Conservation (phyloP, 495 filamentous ascomycete genomes). For the Lophiotrema nucula region DNA sequence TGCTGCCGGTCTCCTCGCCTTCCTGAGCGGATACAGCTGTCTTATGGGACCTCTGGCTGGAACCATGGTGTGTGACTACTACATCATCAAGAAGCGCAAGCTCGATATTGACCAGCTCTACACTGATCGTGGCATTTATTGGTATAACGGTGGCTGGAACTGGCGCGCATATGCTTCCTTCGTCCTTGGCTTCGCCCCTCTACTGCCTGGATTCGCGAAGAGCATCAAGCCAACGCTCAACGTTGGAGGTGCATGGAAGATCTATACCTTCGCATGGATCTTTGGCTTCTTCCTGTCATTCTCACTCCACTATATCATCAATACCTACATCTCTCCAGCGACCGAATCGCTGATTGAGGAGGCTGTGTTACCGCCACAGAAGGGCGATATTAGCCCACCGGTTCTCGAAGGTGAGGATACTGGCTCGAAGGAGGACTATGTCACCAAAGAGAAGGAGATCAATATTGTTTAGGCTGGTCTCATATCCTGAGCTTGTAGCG, state of each 20-base stretch:
- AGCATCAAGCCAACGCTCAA: constrained; percentile 36
- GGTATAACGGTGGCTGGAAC: constrained; percentile 47
- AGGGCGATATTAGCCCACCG: constrained; percentile 35
- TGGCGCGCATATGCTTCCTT: constrained; percentile 45
- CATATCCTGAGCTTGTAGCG: too few relatives aligned
- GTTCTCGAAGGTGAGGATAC: constrained; percentile 27
- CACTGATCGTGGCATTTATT: constrained; percentile 45
- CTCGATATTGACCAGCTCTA: constrained; percentile 45
- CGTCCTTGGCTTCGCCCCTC: constrained; percentile 44
- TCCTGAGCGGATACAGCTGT: constrained; percentile 49
- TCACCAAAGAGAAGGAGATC: constrained; percentile 30
- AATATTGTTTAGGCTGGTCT: constrained; percentile 17
- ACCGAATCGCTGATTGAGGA: constrained; percentile 41
- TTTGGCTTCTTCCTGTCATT: constrained; percentile 42
- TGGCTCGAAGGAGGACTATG: constrained; percentile 17
- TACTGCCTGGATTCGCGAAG: constrained; percentile 45
- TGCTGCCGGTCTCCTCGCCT: constrained; percentile 46
- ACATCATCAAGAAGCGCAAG: constrained; percentile 41
- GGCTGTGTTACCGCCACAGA: constrained; percentile 45
- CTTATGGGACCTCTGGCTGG: constrained; percentile 52
- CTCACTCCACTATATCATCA: constrained; percentile 42
- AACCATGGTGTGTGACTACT: constrained; percentile 50
- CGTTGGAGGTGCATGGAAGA: constrained; percentile 46
- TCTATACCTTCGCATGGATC: constrained; percentile 44
- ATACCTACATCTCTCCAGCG: constrained; percentile 42